phyloP scores from a whole-genome alignment of 805 yeast genomes.

The Kodamaea kakaduensis region DNA sequence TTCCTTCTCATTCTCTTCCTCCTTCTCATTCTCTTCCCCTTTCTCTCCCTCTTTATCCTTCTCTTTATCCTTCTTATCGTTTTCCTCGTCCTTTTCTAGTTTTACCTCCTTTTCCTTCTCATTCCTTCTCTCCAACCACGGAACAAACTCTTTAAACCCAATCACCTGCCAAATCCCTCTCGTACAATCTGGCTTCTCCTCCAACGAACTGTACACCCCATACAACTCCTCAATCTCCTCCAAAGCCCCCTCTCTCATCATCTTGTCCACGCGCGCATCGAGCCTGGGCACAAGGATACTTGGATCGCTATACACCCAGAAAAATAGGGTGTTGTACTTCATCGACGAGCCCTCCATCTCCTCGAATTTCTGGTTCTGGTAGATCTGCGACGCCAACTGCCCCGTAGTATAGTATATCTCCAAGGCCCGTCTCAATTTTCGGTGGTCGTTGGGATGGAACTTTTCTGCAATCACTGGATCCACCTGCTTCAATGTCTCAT shows the following conservation, averaged over 20 bases:
- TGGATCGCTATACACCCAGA: constrained; percentile 79
- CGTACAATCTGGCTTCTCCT: constrained; percentile 48
- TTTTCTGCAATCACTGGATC: constrained; percentile 76
- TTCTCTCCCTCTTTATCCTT: too few species aligned
- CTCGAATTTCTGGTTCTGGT: constrained; percentile 51
- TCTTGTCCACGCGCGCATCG: constrained; percentile 76
- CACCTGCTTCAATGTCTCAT: constrained; percentile 41
- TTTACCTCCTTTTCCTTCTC: too few species aligned
- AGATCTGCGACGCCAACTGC: constrained; percentile 64
- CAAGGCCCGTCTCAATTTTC: constrained; percentile 75
- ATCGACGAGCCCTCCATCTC: constrained; percentile 45
- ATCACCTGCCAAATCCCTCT: constrained; percentile 91
- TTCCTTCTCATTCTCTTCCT: too few species aligned
- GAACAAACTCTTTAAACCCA: constrained; percentile 86
- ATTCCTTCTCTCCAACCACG: constrained; percentile 48
- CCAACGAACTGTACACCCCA: constrained; percentile 33
- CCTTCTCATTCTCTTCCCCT: too few species aligned
- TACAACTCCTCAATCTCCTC: constrained; percentile 65
- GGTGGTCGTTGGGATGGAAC: constrained; percentile 86
- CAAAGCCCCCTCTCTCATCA: constrained; percentile 69
- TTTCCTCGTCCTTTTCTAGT: too few species aligned
- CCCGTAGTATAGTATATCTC: constrained; percentile 74
- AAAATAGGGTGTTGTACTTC: constrained; percentile 58
- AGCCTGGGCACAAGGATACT: constrained; percentile 56
- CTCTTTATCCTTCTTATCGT: not conserved